These are phyloP conservation scores for Mycena olivaceomarginata DNA, from an alignment of 768 basidiomycete genomes.

Conservation along the genomic window DNA sequence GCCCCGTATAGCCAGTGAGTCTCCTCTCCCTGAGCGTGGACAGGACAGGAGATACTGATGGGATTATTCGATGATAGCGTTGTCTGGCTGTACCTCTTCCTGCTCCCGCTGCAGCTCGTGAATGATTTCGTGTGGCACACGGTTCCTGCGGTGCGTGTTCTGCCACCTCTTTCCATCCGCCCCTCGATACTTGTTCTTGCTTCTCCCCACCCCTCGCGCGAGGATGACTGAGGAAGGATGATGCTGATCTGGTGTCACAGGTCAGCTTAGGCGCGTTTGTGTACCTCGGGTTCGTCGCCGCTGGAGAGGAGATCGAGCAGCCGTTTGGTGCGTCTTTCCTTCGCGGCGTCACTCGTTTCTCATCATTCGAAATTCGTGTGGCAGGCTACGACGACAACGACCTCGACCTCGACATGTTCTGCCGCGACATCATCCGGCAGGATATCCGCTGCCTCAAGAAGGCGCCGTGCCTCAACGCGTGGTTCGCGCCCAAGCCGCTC, in stretches of 20 bases:
- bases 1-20: conserved; percentile 55
- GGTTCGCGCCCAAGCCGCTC: conserved; percentile 26
- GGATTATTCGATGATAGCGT: conserved; percentile 59
- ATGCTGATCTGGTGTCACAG: conserved; percentile 11
- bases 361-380: too few species aligned
- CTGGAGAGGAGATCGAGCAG: conserved; percentile 83
- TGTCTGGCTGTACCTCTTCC: conserved; percentile 85
- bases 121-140: conserved; percentile 77
- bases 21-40: not conserved
- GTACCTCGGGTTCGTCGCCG: conserved; percentile 84
- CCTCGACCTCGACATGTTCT: conserved; percentile 81
- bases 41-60: not conserved
- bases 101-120: conserved; percentile 85
- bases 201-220: not conserved
- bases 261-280: conserved; percentile 80
- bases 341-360: not conserved
- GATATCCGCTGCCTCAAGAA: conserved; percentile 73
- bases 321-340: conserved; percentile 70
- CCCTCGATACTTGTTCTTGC: too few species aligned
- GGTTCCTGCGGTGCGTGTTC: conserved; percentile 67
- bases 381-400: conserved; percentile 82
- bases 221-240: not conserved
- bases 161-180: too few species aligned
- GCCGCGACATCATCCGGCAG: conserved; percentile 71
- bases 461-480: conserved; percentile 70